phyloP scores from a whole-genome alignment of 441 rosid genomes.

The Codiaeum variegatum region DNA sequence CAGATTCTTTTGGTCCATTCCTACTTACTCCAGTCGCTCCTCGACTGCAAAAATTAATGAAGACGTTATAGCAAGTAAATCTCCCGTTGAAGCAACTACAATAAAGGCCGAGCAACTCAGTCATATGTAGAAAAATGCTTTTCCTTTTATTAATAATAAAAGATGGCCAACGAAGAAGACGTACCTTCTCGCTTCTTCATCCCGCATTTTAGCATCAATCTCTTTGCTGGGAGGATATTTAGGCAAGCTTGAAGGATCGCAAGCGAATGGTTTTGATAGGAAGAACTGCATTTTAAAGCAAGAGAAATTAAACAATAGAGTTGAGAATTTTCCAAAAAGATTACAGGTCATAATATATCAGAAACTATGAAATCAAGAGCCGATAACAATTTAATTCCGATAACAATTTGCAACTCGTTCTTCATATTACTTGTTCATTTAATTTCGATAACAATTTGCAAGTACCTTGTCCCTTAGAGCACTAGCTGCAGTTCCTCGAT shows the following conservation, averaged over 20 bases:
- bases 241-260: constrained; percentile 76
- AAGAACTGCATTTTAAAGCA: constrained; percentile 46
- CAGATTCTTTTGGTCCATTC: constrained; percentile 41
- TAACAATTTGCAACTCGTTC: constrained; percentile 3
- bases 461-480: constrained; percentile 77
- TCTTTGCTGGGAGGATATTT: constrained; percentile 95
- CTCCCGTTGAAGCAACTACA: constrained; percentile 3
- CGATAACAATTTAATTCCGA: no score
- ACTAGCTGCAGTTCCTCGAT: constrained; percentile 61
- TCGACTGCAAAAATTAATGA: constrained; percentile 35
- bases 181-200: constrained; percentile 64
- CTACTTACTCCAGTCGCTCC: constrained; percentile 37
- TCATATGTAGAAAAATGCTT: no score
- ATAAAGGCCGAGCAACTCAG: no score
- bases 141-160: no score
- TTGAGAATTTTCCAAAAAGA: neutral
- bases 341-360: neutral
- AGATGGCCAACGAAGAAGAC: neutral
- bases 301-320: neutral
- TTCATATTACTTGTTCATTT: neutral
- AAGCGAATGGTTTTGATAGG: constrained; percentile 60
- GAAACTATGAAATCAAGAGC: neutral
- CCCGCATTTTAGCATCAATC: constrained; percentile 71
- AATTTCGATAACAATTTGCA: constrained; percentile 12
- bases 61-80: constrained; percentile 13